phyloP scores from a whole-genome alignment of 176 grass and related monocot genomes.

The Bolboschoenus planiculmis region DNA sequence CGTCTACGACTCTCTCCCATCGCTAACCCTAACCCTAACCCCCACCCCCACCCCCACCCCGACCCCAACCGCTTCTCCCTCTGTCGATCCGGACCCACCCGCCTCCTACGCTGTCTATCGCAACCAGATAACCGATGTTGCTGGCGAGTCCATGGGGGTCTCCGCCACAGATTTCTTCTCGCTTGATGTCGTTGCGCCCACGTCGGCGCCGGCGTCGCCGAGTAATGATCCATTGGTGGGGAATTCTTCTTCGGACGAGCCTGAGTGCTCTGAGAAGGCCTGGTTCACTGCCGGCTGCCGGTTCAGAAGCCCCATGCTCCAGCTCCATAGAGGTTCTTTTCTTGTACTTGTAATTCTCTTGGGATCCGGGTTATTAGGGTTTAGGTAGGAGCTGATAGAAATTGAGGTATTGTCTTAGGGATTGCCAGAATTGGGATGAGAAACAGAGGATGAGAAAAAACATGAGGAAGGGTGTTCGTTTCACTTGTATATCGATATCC shows the following conservation, averaged over 20 bases:
- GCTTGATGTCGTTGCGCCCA: slow-evolving; percentile 37
- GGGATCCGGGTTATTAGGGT: background rate
- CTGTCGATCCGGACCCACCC: slow-evolving; percentile 20
- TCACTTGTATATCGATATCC: background rate
- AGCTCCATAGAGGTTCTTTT: slow-evolving; percentile 79
- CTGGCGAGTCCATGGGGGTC: slow-evolving; percentile 33
- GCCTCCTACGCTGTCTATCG: slow-evolving; percentile 64
- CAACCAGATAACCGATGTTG: slow-evolving; percentile 59
- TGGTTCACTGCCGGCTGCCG: slow-evolving; percentile 63
- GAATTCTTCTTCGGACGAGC: slow-evolving; percentile 15
- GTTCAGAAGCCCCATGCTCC: slow-evolving; percentile 95
- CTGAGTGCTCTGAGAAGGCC: slow-evolving; percentile 50
- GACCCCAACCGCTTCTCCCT: background rate
- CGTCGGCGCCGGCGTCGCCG: background rate
- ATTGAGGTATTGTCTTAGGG: background rate
- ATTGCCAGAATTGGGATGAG: background rate
- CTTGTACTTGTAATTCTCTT: background rate
- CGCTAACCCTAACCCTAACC: slow-evolving; percentile 27
- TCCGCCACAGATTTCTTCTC: slow-evolving; percentile 66
- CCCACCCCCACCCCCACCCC: slow-evolving; percentile 15
- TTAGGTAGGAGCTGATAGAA: background rate
- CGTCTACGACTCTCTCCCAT: slow-evolving; percentile 35
- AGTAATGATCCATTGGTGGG: background rate
- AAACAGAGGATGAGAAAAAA: background rate
- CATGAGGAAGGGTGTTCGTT: background rate